Conservation (phyloP, 176 grass and related monocot species). For the Juncus inflexus region DNA sequence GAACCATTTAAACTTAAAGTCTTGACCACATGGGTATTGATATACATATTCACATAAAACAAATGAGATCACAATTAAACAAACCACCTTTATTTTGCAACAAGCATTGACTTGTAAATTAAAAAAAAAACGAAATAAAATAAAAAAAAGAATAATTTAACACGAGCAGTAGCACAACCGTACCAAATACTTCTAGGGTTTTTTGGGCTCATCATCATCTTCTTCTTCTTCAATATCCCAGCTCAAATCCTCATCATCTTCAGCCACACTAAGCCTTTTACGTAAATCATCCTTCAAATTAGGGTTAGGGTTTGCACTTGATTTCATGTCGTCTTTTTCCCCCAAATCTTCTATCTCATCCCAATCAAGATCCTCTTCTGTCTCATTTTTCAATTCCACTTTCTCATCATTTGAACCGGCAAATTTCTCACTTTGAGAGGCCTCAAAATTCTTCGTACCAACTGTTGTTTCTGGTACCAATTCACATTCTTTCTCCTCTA, state of each 20-base stretch:
- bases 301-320: conserved; percentile 26
- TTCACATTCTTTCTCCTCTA: conserved; percentile 13
- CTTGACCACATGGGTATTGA: not conserved
- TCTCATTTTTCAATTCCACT: conserved; percentile 13
- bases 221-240: conserved; percentile 98
- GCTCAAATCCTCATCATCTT: conserved; percentile 92
- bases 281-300: conserved; percentile 54
- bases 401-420: conserved; percentile 5
- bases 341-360: conserved; percentile 94
- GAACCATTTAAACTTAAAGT: too few relatives aligned
- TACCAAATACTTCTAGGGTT: conserved; percentile 24
- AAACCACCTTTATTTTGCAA: conserved; percentile 48
- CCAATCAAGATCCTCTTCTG: conserved; percentile 41
- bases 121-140: conserved; percentile 23
- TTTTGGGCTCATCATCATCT: conserved; percentile 33
- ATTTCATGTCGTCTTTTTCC: conserved; percentile 63
- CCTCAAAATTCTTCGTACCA: not conserved
- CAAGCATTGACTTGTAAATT: conserved; percentile 32
- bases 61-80: conserved; percentile 27
- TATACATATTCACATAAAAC: conserved; percentile 42
- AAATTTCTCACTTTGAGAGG: conserved; percentile 8
- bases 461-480: not conserved
- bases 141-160: not conserved
- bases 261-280: conserved; percentile 60
- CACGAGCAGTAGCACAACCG: conserved; percentile 7